phyloP scores from a whole-genome alignment of 352 stramenopile species.

The Phytopythium kandeliae region DNA sequence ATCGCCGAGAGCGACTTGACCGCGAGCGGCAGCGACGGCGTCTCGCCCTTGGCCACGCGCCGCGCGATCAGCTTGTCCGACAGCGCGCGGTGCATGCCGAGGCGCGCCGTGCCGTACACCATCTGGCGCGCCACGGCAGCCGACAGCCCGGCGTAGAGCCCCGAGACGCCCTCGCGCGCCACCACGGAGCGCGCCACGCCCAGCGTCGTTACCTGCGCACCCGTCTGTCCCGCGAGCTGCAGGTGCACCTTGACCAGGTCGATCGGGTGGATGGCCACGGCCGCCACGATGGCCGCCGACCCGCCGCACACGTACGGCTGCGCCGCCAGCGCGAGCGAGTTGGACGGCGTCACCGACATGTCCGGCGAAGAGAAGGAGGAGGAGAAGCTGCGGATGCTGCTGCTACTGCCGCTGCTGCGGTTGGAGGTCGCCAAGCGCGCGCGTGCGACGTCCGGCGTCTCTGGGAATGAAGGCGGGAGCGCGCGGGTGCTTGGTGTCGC shows the following conservation, averaged over 20 bases:
- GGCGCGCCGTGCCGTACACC: slow-evolving; percentile 80
- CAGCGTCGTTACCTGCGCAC: slow-evolving; percentile 66
- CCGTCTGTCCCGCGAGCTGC: slow-evolving; percentile 79
- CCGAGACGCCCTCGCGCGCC: slow-evolving; percentile 69
- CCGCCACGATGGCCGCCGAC: slow-evolving; percentile 64
- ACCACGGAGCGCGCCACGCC: slow-evolving; percentile 77
- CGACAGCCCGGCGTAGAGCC: slow-evolving; percentile 82
- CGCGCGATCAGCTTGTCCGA: slow-evolving; percentile 73
- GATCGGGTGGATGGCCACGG: slow-evolving; percentile 86
- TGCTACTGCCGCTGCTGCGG: neutral
- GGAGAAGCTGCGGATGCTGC: neutral
- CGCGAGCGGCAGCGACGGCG: slow-evolving; percentile 55
- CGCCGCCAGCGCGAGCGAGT: slow-evolving; percentile 41
- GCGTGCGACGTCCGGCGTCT: neutral
- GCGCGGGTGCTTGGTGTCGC: slow-evolving; percentile 1
- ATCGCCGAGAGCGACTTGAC: slow-evolving; percentile 77
- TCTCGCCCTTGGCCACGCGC: slow-evolving; percentile 65
- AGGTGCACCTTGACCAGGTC: slow-evolving; percentile 90
- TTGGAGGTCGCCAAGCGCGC: neutral
- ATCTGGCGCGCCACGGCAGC: slow-evolving; percentile 80
- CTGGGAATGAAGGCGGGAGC: neutral
- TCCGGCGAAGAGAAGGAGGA: neutral
- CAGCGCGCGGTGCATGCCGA: slow-evolving; percentile 82
- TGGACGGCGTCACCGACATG: slow-evolving; percentile 24
- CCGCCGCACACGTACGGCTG: slow-evolving; percentile 82